Evolutionary conservation across 306 rosid species (phyloP), one percentile per base, ranked within the genome.

Genomic region (Pyrus bretschneideri): DNA sequence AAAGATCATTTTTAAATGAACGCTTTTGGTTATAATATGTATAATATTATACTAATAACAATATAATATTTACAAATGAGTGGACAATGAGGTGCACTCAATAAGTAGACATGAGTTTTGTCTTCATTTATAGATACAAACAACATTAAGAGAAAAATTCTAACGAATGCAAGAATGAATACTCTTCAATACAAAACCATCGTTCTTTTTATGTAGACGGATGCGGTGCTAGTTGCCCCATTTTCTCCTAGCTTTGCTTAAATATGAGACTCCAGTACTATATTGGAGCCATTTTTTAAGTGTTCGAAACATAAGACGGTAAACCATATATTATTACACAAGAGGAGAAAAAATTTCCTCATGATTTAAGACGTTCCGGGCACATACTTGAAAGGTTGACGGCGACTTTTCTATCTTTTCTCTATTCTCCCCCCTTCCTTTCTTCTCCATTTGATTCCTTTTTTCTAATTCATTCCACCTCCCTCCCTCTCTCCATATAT

Each of bases 361-460:
- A 7, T 38, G 42, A 38, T 38, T 7, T 38, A 38, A 0, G 42
- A 38, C 42, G 42, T 38, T 38, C 42, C 10, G 42, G 42, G 42
- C 42, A 38, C 42, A 38, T 38, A 38, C 42, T 38, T 77, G 44
- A 51, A 76, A 88, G 71, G 73, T 87, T 84, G 89, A 86, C 84
- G 80, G 78, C 85, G 77, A 84, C 76, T 86, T 90, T 86, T 88
- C 81, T 83, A 93, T 92, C 90, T 83, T 72, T 69, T 61, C 66
- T 73, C 67, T 57, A 72, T 82, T 72, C 49, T 69, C 57, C 33
- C 71, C 54, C 30, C 44, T 38, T 67, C 15, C 55, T 54, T 67
- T 54, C 73, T 46, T 31, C 69, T 18, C 42, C 21, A 64, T 73
- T 27, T 62, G 77, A 61, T 73, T 69, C 59, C 25, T 9, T 58